Evolutionary conservation across 129 eudicot species (phyloP).

Genomic region (Smallanthus sonchifolius): DNA sequence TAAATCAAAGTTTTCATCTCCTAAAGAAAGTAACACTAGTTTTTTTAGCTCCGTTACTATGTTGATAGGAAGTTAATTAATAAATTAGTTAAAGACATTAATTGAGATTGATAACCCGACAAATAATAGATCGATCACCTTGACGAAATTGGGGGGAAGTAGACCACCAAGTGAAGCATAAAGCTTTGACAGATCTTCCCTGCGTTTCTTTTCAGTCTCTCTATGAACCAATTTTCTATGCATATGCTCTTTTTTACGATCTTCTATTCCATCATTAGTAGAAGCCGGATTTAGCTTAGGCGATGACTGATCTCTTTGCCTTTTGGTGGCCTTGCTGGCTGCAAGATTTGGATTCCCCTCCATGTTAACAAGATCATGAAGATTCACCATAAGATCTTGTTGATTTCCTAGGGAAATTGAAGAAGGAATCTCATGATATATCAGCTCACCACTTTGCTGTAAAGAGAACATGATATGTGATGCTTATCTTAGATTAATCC

Average conservation of each 20-base stretch:
- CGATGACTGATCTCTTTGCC: neutral
- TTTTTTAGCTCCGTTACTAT: neutral
- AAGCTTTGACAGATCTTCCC: conserved; percentile 65
- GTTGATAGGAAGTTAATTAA: no score
- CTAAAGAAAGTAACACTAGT: no score
- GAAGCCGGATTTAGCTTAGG: conserved; percentile 11
- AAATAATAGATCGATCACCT: conserved; percentile 32
- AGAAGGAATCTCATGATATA: conserved; percentile 32
- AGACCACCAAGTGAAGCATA: conserved; percentile 56
- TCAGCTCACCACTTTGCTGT: conserved; percentile 35
- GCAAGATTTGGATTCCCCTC: conserved; percentile 3
- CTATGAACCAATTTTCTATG: conserved; percentile 44
- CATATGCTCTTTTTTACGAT: conserved; percentile 10
- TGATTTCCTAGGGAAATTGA: conserved; percentile 21
- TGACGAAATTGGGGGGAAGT: conserved; percentile 60
- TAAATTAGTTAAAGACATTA: neutral
- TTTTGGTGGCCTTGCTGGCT: conserved; percentile 18
- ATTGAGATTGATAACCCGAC: no score
- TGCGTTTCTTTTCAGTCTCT: conserved; percentile 52
- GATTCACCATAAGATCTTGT: conserved; percentile 30
- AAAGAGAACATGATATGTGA: conserved; percentile 37
- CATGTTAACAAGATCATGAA: conserved; percentile 16
- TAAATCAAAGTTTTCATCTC: neutral
- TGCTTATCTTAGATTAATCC: conserved; percentile 25
- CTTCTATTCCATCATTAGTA: neutral